Evolutionary conservation across 306 rosid species (phyloP), one percentile per base, ranked within the genome.

Genomic region (Pterocarpus macrocarpus): DNA sequence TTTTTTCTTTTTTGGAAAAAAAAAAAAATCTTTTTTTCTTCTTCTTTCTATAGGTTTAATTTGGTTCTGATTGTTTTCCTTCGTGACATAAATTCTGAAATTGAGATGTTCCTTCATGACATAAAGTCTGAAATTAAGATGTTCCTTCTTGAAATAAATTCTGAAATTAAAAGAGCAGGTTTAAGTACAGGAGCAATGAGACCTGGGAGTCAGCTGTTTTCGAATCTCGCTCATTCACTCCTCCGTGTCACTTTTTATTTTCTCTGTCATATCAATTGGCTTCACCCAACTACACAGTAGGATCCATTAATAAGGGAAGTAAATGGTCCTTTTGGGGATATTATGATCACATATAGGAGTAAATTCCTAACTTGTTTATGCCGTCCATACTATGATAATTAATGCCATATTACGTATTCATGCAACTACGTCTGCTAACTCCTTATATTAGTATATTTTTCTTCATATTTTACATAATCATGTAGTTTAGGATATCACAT

Each of bases 231-330:
- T 58, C 75, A 35, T 77, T 58, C 69, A 45, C 2, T 39, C 44
- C 44, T 78, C 12, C 36, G 58, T 62, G 61, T 8, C 80, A 63
- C 58, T 44, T 8, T 22, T 22, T 22, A 61, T 38, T 76, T 68
- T 82, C 88, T 86, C 91, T 80, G 86, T 81, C 90, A 70, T 63
- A 81, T 71, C 88, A 81, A 84, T 86, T 81, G 85, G 61, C 81
- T 61, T 78, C 75, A 78, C 79, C 90, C 90, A 85, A 89, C 93
- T 83, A 49, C 85, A 78, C 82, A 58, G 75, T 78, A 64, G 58
- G 71, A 84, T 75, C 80, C 87, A 88, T 85, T 77, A 82, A 88
- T 80, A 75, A 67, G 41, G 47, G 65, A 80, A 86, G 65, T 86
- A 75, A 88, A 88, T 84, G 43, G 64, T 64, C 58, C 12, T 70